phyloP scores from a whole-genome alignment of 371 early-diverging fungal species.

The Syncephalastrum sp. region DNA sequence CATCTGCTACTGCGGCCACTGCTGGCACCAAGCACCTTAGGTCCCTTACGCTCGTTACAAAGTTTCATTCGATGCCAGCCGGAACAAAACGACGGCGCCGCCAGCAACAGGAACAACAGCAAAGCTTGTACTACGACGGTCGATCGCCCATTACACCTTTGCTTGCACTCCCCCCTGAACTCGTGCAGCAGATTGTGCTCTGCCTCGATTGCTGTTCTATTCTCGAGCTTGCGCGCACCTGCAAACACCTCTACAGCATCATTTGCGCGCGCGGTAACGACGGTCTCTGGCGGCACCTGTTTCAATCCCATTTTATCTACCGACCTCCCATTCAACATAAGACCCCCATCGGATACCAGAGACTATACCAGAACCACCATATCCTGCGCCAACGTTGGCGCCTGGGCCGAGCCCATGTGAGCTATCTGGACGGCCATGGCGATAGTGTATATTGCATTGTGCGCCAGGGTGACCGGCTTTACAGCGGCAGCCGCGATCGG shows the following conservation, averaged over 20 bases:
- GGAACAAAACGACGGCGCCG: neutral
- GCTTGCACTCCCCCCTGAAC: conserved; percentile 25
- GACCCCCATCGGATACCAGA: conserved; percentile 1
- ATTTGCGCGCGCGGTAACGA: conserved; percentile 17
- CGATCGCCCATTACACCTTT: conserved; percentile 1
- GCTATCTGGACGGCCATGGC: conserved; percentile 73
- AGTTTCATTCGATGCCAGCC: neutral
- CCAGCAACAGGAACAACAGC: neutral
- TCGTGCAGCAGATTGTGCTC: conserved; percentile 21
- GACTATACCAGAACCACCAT: conserved; percentile 27
- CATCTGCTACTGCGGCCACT: neutral
- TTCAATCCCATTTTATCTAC: conserved; percentile 8
- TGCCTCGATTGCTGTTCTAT: conserved; percentile 25
- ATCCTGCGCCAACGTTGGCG: conserved; percentile 34
- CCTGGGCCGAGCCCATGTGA: conserved; percentile 29
- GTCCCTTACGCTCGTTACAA: too few relatives aligned
- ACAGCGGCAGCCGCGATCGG: conserved; percentile 91
- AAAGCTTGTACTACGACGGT: neutral
- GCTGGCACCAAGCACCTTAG: neutral
- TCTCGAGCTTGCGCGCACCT: conserved; percentile 26
- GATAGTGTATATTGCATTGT: conserved; percentile 96
- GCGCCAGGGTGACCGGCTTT: conserved; percentile 32
- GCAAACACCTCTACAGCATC: conserved; percentile 9
- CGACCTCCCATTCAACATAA: conserved; percentile 19
- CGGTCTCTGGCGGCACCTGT: conserved; percentile 21